Base-by-base conservation (phyloP, 139 green algal genomes). In the Chlamydomonas incerta region DNA sequence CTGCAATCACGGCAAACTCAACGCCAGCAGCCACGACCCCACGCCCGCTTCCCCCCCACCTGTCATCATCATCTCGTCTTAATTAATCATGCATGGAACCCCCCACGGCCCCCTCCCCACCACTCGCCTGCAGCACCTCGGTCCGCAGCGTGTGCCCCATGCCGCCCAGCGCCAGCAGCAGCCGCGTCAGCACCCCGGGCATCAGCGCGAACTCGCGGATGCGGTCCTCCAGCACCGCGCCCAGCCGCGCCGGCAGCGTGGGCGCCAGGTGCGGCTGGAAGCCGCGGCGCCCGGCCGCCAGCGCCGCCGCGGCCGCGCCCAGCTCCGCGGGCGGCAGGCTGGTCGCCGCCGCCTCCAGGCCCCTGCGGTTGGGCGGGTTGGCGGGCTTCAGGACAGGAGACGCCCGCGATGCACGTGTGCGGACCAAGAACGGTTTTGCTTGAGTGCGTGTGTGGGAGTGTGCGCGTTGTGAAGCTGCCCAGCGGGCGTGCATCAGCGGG, bases 141-240 rank as follows among this genome's bases (percentile, higher is more conserved):
- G 77, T 83, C 26, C 77, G 77, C n/a, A 83, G 62, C 46, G 23
- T 11, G 63, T 83, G 77, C 29, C 77, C 77, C 77, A 83, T 83
- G 20, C 6, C 29, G 0, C 63, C 63, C 21, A 83, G 24, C 8
- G 63, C 77, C 8, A 3, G 3, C 60, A 83, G 62, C 75, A 83
- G 58, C 41, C 41, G 41, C 37, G 21, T 29, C 63, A 63, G 41
- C 21, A 83, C 35, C 13, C 33, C 41, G 62, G 62, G 62, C 74
- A 23, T 26, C 18, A 11, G 28, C 13, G 41, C 77, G 10, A 74
- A 34, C 31, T 83, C 63, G 17, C 29, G n/a, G 63, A 83, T 83
- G 9, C 63, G 77, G 5, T 57, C 18, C 63, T 74, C 63, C 63
- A 83, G 46, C 29, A 35, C 63, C 28, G 18, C n/a, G 13, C 37